A percentile compares a stretch with the other conserved stretches of the same genome.
Conservation (phyloP, 2,329 filamentous ascomycete genomes). For the Aschersonia sp. region DNA sequence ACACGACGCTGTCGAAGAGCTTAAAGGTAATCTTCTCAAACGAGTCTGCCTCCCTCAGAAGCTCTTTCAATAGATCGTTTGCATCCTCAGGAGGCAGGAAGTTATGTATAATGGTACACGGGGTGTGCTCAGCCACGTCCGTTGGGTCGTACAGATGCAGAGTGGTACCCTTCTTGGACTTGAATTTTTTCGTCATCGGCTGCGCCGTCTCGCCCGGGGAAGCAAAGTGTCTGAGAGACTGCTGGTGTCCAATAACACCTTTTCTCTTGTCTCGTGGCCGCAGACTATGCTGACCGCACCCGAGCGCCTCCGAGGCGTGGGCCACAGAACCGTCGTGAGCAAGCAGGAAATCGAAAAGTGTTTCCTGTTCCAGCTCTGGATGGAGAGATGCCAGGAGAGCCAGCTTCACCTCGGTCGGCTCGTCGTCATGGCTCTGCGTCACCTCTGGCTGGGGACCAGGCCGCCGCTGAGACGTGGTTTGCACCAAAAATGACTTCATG, state of each 20-base stretch:
- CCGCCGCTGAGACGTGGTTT: conserved; percentile 28
- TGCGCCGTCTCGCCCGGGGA: conserved; percentile 5
- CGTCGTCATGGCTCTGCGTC: conserved; percentile 14
- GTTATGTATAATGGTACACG: conserved; percentile 85
- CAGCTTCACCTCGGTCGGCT: conserved; percentile 81
- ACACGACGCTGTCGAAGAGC: conserved; percentile 75
- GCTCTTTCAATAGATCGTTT: conserved; percentile 57
- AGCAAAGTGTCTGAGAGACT: conserved; percentile 43
- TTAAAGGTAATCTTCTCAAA: conserved; percentile 66
- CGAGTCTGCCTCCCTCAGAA: conserved; percentile 56
- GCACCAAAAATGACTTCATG: conserved; percentile 42
- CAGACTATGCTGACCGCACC: conserved; percentile 4
- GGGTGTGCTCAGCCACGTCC: conserved; percentile 70
- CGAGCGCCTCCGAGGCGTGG: conserved; percentile 44
- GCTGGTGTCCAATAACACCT: conserved; percentile 38
- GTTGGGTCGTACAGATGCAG: conserved; percentile 69
- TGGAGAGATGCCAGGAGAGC: conserved; percentile 70
- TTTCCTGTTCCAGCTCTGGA: conserved; percentile 45
- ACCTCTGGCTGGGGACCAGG: conserved; percentile 12
- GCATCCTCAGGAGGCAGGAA: conserved; percentile 64
- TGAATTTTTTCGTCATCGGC: conserved; percentile 29
- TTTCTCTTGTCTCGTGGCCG: conserved; percentile 16
- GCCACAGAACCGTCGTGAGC: conserved; percentile 65
- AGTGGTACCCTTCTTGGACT: conserved; percentile 67
- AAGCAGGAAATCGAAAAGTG: conserved; percentile 64